Conservation (phyloP, 2,329 filamentous ascomycete species). For the Gliomastix tumulicola region DNA sequence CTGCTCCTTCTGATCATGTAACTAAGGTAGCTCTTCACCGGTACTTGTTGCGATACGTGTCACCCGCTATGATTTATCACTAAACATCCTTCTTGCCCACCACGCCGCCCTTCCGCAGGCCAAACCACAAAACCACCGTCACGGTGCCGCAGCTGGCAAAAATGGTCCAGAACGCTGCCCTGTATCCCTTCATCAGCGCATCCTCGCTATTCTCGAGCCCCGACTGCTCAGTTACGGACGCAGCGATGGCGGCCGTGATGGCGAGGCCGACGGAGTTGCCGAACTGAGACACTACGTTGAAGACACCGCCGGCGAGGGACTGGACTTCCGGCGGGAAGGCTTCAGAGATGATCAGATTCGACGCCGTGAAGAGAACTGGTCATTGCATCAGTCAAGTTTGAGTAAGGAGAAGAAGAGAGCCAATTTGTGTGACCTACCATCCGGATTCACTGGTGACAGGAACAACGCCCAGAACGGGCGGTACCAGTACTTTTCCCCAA, state of each 20-base stretch:
- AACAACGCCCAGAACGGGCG: conserved; percentile 34
- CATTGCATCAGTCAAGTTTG: too few relatives aligned
- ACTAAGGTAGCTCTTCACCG: too few relatives aligned
- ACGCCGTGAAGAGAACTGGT: conserved; percentile 47
- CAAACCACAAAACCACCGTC: conserved; percentile 18
- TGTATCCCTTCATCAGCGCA: conserved; percentile 41
- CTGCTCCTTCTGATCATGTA: too few relatives aligned
- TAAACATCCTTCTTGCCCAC: conserved; percentile 38
- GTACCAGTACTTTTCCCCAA: conserved; percentile 43
- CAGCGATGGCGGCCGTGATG: conserved; percentile 39
- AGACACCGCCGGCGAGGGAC: conserved; percentile 52
- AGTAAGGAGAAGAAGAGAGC: too few relatives aligned
- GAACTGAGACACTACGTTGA: conserved; percentile 51
- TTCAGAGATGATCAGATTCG: conserved; percentile 45
- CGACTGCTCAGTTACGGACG: conserved; percentile 32
- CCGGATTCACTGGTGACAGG: conserved; percentile 33
- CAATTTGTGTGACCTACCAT: conserved; percentile 29
- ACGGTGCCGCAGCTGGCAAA: conserved; percentile 31
- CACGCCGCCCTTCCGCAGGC: conserved; percentile 36
- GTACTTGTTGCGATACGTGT: too few relatives aligned
- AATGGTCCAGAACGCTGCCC: conserved; percentile 45
- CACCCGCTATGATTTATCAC: too few relatives aligned
- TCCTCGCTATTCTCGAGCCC: conserved; percentile 11
- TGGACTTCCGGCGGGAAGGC: conserved; percentile 47
- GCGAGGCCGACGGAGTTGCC: conserved; percentile 47